These are phyloP conservation scores for Amylocarpus encephaloides DNA, from an alignment of 2,329 filamentous ascomycete genomes.

Conservation along the genomic window DNA sequence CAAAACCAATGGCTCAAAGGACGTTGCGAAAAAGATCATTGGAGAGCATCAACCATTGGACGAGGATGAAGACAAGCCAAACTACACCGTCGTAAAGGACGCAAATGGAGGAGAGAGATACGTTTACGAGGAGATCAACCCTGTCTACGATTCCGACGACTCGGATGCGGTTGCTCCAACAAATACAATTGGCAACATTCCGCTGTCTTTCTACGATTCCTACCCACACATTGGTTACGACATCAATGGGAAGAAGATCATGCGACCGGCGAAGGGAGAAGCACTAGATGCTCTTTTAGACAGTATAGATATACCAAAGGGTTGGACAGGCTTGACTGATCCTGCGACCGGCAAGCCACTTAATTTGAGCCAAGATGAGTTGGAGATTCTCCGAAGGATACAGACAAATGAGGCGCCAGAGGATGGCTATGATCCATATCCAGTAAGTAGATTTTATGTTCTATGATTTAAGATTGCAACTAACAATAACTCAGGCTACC, in stretches of 20 bases:
- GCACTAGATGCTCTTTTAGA: constrained; percentile 90
- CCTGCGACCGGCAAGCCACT: constrained; percentile 89
- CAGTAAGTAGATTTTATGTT: constrained; percentile 43
- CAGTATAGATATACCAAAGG: constrained; percentile 93
- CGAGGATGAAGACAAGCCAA: constrained; percentile 38
- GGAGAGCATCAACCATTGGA: constrained; percentile 26
- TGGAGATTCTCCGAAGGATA: constrained; percentile 81
- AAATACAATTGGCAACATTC: constrained; percentile 95
- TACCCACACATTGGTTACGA: constrained; percentile 99
- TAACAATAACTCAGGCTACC: constrained; percentile 52
- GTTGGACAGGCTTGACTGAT: constrained; percentile 94
- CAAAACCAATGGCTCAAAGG: constrained; percentile 35
- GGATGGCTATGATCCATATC: constrained; percentile 89
- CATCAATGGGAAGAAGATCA: constrained; percentile 97
- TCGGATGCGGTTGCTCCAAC: constrained; percentile 70
- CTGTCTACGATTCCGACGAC: constrained; percentile 93
- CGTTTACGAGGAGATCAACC: constrained; percentile 88
- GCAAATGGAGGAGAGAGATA: constrained; percentile 89
- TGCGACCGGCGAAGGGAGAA: constrained; percentile 89
- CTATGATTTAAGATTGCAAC: constrained; percentile 3
- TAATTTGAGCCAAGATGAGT: constrained; percentile 77
- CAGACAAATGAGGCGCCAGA: constrained; percentile 83
- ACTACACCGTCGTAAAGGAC: constrained; percentile 61
- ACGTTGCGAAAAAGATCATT: constrained; percentile 25
- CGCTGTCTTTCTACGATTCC: constrained; percentile 89